Percentiles rank a stretch among this genome's conserved stretches.
Evolutionary conservation across 2,329 filamentous ascomycete genomes (phyloP).

Genomic region (Aquanectria penicillioides): DNA sequence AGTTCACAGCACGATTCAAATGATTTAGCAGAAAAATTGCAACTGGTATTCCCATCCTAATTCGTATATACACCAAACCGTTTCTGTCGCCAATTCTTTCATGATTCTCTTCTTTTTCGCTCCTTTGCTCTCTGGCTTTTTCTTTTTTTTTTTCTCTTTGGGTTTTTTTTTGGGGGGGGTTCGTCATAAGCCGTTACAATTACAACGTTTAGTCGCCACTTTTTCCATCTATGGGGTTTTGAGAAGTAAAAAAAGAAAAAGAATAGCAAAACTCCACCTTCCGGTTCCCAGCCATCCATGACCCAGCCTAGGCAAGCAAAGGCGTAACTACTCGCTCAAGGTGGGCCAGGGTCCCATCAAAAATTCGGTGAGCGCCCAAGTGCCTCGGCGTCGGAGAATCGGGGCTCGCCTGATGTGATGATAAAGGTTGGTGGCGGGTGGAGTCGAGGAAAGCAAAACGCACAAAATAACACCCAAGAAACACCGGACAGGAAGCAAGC

Average conservation of each 20-base stretch:
- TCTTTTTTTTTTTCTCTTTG: conserved; percentile 10
- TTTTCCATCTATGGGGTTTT: conserved; percentile 44
- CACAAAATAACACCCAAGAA: conserved; percentile 39
- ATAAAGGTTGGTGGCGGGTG: conserved; percentile 4
- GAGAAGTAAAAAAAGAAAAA: conserved; percentile 38
- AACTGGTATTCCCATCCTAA: conserved; percentile 23
- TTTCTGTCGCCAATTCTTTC: conserved; percentile 22
- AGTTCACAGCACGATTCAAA: conserved; percentile 21
- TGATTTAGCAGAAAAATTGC: conserved; percentile 7
- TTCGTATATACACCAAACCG: conserved; percentile 39
- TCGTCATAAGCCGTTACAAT: conserved; percentile 48
- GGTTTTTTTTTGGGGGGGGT: conserved; percentile 30
- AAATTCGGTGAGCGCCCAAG: too few species aligned
- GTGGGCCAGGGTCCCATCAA: too few species aligned
- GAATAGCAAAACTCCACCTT: conserved; percentile 12
- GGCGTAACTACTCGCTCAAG: conserved; percentile 4
- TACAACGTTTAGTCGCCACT: conserved; percentile 45
- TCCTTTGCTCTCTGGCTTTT: conserved; percentile 24
- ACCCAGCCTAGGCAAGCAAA: conserved; percentile 20
- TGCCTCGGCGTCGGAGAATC: background rate
- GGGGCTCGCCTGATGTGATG: background rate
- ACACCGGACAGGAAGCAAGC: conserved; percentile 39
- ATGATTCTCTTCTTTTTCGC: conserved; percentile 1
- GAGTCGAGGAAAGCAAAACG: conserved; percentile 11
- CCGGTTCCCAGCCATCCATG: conserved; percentile 23